These are phyloP conservation scores for Paecilomyces variotii DNA, from an alignment of 2,329 filamentous ascomycete species.

Conservation along the genomic window DNA sequence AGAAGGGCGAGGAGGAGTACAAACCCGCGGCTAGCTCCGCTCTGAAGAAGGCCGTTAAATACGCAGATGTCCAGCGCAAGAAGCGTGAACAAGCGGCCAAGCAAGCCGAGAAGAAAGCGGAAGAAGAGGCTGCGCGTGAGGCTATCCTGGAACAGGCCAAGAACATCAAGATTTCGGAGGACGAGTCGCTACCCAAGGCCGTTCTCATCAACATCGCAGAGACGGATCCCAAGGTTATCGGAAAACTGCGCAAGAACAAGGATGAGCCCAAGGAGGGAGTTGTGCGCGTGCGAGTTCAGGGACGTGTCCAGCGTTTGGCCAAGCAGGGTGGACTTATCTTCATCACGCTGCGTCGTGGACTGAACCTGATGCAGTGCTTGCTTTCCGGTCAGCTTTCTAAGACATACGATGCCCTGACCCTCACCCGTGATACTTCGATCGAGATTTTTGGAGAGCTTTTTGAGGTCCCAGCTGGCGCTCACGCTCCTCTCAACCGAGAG, in stretches of 20 bases:
- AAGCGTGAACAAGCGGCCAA: constrained; percentile 67
- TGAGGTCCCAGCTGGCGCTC: constrained; percentile 66
- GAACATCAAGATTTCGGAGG: constrained; percentile 64
- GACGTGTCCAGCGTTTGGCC: constrained; percentile 73
- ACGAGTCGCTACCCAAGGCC: constrained; percentile 63
- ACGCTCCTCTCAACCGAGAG: constrained; percentile 77
- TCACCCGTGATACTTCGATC: constrained; percentile 82
- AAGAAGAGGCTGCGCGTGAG: constrained; percentile 62
- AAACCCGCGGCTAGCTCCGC: constrained; percentile 77
- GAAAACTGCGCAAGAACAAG: constrained; percentile 43
- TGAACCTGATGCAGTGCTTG: constrained; percentile 77
- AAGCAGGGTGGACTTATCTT: constrained; percentile 80
- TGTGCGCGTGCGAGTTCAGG: constrained; percentile 66
- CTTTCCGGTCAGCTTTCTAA: constrained; percentile 74
- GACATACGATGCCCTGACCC: constrained; percentile 82
- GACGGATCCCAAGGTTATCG: constrained; percentile 49
- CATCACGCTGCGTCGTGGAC: constrained; percentile 76
- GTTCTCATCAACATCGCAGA: constrained; percentile 68
- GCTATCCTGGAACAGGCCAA: constrained; percentile 73
- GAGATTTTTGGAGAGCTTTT: constrained; percentile 76
- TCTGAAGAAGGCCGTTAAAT: constrained; percentile 73
- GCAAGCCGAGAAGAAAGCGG: constrained; percentile 64
- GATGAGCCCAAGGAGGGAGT: constrained; percentile 52
- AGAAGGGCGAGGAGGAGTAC: constrained; percentile 64
- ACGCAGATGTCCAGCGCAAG: constrained; percentile 61